Conservation (phyloP, 768 basidiomycete species). For the Suillus sp. region DNA sequence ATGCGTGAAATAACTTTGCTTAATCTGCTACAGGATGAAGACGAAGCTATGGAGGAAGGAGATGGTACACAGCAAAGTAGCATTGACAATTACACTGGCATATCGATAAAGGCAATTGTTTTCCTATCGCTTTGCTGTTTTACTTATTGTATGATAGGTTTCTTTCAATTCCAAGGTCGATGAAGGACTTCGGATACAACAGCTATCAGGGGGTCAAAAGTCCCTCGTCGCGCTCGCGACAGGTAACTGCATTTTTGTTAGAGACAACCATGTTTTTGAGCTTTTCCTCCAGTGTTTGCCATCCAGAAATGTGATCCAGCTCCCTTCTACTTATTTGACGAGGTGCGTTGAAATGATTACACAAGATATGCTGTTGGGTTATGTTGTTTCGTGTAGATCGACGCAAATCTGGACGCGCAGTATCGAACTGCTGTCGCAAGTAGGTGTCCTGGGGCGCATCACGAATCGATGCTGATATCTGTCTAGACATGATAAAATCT, state of each 20-base stretch:
- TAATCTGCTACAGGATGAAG: conserved; percentile 54
- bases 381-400: conserved; percentile 57
- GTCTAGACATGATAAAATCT: conserved; percentile 81
- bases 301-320: conserved; percentile 99
- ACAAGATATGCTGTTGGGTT: background rate
- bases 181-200: conserved; percentile 94
- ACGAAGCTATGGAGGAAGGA: conserved; percentile 66
- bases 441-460: conserved; percentile 41
- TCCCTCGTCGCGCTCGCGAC: conserved; percentile 94
- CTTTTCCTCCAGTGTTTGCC: conserved; percentile 71
- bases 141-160: conserved; percentile 53
- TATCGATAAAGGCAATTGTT: conserved; percentile 80
- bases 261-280: conserved; percentile 10
- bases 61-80: conserved; percentile 73
- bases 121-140: background rate
- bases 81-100: conserved; percentile 95
- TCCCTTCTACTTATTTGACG: conserved; percentile 99
- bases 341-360: conserved; percentile 46
- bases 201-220: conserved; percentile 96
- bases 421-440: conserved; percentile 96
- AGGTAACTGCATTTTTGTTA: conserved; percentile 43
- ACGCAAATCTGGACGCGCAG: conserved; percentile 96
- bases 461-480: conserved; percentile 23
- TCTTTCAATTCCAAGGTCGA: conserved; percentile 99
- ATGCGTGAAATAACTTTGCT: background rate